Evolutionary conservation across 805 yeast genomes (phyloP), one percentile per base, ranked within the genome.

Genomic region (Cyberlindnera saturnus): DNA sequence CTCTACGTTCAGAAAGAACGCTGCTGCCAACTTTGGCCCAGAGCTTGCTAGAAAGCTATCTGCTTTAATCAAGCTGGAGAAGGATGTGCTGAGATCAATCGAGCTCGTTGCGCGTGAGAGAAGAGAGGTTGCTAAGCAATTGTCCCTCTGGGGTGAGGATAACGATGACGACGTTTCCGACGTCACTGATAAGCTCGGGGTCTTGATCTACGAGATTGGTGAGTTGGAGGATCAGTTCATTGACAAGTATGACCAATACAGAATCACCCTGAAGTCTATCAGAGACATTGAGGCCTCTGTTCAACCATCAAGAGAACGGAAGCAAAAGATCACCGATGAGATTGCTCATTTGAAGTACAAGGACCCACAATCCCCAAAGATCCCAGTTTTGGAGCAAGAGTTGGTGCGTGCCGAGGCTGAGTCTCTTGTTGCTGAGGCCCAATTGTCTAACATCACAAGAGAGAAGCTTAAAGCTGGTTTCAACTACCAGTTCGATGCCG

Each of bases 341-440:
- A 91, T 91, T 71, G 98, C 98, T 51, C 88, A 87, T 71, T 80
- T 91, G 71, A 93, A 93, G 75, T 93, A 93, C 78, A 91, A 91
- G 78, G 98, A 91, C 69, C 98, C 99, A 51, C 88, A 86, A 71
- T 88, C 96, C 43, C 95, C 96, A 66, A 91, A 91, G 77, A 86
- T 91, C 55, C 82, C 86, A 53, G 91, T 90, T 43, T 80, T 91
- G 67, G 99, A 91, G 77, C 98, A 93, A 74, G 98, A 93, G 73
- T 79, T 93, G 65, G 98, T 93, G 55, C 83, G 99, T 71, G 97
- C 98, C 41, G 99, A 91, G 76, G 98, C 98, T 54, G 98, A 93
- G 74, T 88, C 96, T 40, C 81, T 91, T 59, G 99, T 91, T 60
- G 99, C 99, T 47, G 99, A 91, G 75, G 98, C 98, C 47, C 99